phyloP scores from a whole-genome alignment of 306 rosid genomes.

The Cucumis melo region DNA sequence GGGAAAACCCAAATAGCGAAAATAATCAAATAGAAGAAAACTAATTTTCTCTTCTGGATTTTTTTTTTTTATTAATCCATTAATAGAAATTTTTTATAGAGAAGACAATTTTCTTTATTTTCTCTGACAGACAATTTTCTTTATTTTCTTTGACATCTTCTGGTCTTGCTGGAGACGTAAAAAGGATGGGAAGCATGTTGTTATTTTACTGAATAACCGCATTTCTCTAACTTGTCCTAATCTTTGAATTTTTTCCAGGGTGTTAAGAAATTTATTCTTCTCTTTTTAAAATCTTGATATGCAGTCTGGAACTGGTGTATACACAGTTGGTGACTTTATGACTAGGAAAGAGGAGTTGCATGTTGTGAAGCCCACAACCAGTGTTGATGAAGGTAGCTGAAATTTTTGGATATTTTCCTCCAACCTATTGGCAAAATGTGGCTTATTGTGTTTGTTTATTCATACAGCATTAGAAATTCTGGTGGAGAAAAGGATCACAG shows the following conservation, averaged over 20 bases:
- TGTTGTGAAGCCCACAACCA: slow-evolving; percentile 74
- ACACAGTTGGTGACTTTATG: slow-evolving; percentile 92
- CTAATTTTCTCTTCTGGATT: no score
- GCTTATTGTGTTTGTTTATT: slow-evolving; percentile 24
- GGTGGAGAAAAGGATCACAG: slow-evolving; percentile 88
- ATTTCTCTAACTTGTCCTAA: background rate
- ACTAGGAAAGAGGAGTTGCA: slow-evolving; percentile 55
- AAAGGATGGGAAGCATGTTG: no score
- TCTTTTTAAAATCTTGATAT: background rate
- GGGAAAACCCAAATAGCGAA: no score
- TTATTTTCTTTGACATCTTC: no score
- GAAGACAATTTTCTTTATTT: no score
- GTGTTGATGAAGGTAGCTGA: slow-evolving; percentile 77
- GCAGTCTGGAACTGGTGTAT: slow-evolving; percentile 53
- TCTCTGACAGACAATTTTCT: no score
- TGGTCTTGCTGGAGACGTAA: no score
- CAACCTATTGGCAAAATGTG: background rate
- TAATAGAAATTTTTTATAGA: no score
- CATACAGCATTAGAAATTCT: slow-evolving; percentile 71
- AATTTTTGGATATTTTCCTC: background rate
- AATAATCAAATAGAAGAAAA: no score
- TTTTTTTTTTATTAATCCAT: no score
- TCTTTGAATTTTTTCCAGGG: background rate
- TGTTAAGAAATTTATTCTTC: background rate
- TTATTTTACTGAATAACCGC: background rate